Base-by-base conservation (phyloP, 257 asterid genomes). In the Verbena officinalis region DNA sequence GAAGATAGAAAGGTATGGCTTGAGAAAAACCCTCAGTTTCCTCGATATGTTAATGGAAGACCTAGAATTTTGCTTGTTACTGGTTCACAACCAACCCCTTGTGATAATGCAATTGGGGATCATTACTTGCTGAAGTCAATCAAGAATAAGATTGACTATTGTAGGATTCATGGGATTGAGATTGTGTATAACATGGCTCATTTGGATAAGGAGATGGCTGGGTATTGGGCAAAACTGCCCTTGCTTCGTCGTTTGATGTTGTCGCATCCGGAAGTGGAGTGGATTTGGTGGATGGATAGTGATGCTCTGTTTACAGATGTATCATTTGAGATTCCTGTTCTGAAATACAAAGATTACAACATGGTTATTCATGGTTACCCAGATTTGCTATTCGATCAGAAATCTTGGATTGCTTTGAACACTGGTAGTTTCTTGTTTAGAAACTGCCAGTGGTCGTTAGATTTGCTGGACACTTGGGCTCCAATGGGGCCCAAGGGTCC, bases 201-300 rank as follows among this genome's bases (percentile, higher is more conserved):
- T 71, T 75, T 86, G 78, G 94, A 86, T 43, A 83, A 56, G 76
- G 94, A 83, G 60, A 62, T 86, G 87, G 75, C 87, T 1, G 93
- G 87, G 7, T 85, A 80, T 40, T 85, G 93, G 93, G 61, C 85
- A 8, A 85, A 85, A 42, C 39, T 85, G 78, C 93, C 93, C 0
- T 74, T 85, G 78, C 66, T 85, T 69, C 75, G 93, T 66, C 71
- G 76, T 71, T 39, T 85, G 45, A 86, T 86, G 94, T 23, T 86
- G 78, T 80, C 94, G 38, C 94, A 86, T 61, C 90, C 94, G 9
- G 94, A 86, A 17, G 81, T 86, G 15, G 93, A 85, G 73, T 85
- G 89, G 93, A 68, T 85, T 64, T 85, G 93, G 93, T 85, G 89
- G 92, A 83, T 85, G 89, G 93, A 82, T 44, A 83, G 84, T 27